Evolutionary conservation across 2,329 filamentous ascomycete genomes (phyloP).

Genomic region (Penicillium sclerotigenum): DNA sequence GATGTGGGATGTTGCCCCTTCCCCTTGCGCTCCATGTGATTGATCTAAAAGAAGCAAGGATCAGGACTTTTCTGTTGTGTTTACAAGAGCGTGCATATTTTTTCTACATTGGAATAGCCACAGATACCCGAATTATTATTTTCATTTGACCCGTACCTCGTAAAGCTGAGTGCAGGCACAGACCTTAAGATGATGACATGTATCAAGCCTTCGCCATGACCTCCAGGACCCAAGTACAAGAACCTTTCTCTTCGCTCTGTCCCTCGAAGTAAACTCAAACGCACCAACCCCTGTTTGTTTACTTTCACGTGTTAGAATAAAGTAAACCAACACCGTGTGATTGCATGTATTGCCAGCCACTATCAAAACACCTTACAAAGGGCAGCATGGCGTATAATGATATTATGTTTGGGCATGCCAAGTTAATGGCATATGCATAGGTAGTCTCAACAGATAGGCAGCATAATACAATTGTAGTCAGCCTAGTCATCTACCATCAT

Average conservation of each 20-base stretch:
- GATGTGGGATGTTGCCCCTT: neutral
- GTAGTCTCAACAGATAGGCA: neutral
- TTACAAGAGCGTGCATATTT: neutral
- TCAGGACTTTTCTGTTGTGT: neutral
- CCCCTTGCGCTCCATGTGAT: neutral
- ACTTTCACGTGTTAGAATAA: neutral
- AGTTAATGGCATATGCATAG: neutral
- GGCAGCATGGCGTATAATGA: neutral
- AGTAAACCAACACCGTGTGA: neutral
- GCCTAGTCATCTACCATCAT: neutral
- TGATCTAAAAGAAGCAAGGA: neutral
- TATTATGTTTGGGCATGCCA: neutral
- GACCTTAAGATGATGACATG: neutral
- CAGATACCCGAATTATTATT: slow-evolving; percentile 4
- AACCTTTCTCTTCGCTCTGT: neutral
- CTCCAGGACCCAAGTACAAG: neutral
- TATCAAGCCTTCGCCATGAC: neutral
- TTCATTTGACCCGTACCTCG: neutral
- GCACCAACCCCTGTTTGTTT: neutral
- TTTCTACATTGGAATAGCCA: neutral
- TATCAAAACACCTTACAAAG: neutral
- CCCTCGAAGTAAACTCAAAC: neutral
- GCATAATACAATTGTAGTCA: neutral
- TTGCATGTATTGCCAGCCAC: neutral
- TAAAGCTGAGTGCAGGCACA: neutral